Evolutionary conservation across 306 rosid species (phyloP).

Genomic region (Prunus mira): DNA sequence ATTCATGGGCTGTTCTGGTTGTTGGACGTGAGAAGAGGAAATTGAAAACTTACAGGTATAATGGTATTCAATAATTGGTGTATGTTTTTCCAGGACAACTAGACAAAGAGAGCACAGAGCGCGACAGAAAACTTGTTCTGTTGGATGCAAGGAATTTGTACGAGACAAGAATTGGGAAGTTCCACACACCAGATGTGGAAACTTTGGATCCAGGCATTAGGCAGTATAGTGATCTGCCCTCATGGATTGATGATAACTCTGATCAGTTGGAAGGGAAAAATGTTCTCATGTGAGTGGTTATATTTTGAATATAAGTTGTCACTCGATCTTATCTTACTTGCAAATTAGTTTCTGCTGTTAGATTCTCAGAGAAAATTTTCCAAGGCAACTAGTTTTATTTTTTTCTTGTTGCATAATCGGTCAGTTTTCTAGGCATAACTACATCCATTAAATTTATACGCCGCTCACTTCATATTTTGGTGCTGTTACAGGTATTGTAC

Average conservation of each 20-base stretch:
- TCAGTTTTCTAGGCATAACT: neutral
- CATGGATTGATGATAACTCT: slow-evolving; percentile 76
- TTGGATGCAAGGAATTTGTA: slow-evolving; percentile 91
- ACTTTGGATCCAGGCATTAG: slow-evolving; percentile 80
- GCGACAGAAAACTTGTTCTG: slow-evolving; percentile 43
- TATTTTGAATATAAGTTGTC: neutral
- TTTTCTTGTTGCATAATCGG: neutral
- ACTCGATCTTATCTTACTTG: neutral
- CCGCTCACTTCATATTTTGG: slow-evolving; percentile 13
- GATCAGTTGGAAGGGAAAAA: slow-evolving; percentile 66
- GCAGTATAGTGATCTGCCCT: slow-evolving; percentile 86
- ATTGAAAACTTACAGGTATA: neutral
- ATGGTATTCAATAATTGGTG: slow-evolving; percentile 6
- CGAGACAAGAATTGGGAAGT: slow-evolving; percentile 93
- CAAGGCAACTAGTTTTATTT: neutral
- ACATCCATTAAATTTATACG: neutral
- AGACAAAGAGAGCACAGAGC: slow-evolving; percentile 36
- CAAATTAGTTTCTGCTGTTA: neutral
- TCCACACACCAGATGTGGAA: slow-evolving; percentile 58
- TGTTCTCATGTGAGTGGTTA: slow-evolving; percentile 69
- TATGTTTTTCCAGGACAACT: slow-evolving; percentile 25
- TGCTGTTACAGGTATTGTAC: slow-evolving; percentile 80
- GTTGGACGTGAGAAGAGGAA: neutral
- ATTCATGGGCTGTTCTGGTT: too few species aligned
- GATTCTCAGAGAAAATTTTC: neutral